Conservation (phyloP, 768 basidiomycete species). For the Boletellus ananas region DNA sequence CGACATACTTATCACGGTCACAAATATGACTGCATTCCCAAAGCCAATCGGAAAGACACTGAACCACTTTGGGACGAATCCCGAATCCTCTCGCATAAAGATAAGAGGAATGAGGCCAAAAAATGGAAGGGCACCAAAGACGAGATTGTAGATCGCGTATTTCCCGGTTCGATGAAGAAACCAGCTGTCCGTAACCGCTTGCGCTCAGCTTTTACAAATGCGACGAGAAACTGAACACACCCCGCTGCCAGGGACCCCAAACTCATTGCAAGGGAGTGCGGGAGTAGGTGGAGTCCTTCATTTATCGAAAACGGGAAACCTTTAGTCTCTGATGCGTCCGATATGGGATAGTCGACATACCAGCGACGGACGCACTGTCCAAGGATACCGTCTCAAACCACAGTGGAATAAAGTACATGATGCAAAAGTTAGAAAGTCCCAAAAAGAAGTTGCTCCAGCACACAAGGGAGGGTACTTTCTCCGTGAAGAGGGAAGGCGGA, state of each 20-base stretch:
- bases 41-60: conserved; percentile 16
- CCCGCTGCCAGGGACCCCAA: conserved; percentile 50
- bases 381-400: conserved; percentile 80
- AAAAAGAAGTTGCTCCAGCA: conserved; percentile 71
- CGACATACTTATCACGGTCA: conserved; percentile 8
- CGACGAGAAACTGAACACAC: conserved; percentile 7
- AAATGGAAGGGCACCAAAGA: conserved; percentile 49
- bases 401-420: conserved; percentile 75
- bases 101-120: conserved; percentile 39
- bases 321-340: too few relatives aligned
- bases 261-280: conserved; percentile 48
- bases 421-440: conserved; percentile 67
- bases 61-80: conserved; percentile 16
- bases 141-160: conserved; percentile 44
- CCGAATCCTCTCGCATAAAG: conserved; percentile 20
- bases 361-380: conserved; percentile 62
- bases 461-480: conserved; percentile 67
- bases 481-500: conserved; percentile 58
- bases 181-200: conserved; percentile 27
- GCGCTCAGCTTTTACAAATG: too few relatives aligned
- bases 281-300: conserved; percentile 45
- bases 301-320: conserved; percentile 3
- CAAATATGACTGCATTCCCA: conserved; percentile 15
- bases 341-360: conserved; percentile 26
- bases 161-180: conserved; percentile 50